Evolutionary conservation across 2,329 filamentous ascomycete genomes (phyloP).

Genomic region (Tolypocladium endophyticum): DNA sequence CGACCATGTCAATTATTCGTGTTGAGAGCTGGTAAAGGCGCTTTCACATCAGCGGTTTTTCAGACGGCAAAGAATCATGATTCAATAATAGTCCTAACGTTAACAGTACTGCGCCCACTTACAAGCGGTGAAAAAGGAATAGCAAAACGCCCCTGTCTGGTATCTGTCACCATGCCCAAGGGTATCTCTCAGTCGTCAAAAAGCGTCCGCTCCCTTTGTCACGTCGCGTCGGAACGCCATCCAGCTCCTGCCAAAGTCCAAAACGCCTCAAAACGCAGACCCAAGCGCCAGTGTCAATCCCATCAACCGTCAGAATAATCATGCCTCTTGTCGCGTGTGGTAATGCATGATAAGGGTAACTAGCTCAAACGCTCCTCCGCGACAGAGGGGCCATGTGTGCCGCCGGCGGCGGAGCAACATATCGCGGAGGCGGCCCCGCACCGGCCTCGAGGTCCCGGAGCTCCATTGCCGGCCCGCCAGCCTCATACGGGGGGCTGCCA

Average conservation of each 20-base stretch:
- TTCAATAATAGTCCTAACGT: neutral
- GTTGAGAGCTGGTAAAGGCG: neutral
- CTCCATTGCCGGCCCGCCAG: constrained; percentile 7
- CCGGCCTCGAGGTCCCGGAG: constrained; percentile 15
- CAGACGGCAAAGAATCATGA: neutral
- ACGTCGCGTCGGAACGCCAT: neutral
- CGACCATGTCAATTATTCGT: neutral
- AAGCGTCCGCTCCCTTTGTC: neutral
- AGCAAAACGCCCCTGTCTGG: neutral
- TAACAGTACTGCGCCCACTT: neutral
- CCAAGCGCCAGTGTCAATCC: neutral
- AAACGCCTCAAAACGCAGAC: neutral
- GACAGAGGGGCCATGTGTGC: constrained; percentile 2
- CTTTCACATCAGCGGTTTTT: neutral
- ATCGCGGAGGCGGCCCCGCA: constrained; percentile 15
- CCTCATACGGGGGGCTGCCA: neutral
- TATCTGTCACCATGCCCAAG: neutral
- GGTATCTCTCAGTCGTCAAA: neutral
- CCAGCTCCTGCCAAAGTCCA: neutral
- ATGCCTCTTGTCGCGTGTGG: neutral
- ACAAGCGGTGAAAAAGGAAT: neutral
- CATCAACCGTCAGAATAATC: neutral
- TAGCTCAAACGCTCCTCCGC: neutral
- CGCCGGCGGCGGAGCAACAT: constrained; percentile 14
- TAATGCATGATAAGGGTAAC: neutral